Evolutionary conservation across 2,329 filamentous ascomycete genomes (phyloP).

Genomic region (Zymoseptoria passerinii): DNA sequence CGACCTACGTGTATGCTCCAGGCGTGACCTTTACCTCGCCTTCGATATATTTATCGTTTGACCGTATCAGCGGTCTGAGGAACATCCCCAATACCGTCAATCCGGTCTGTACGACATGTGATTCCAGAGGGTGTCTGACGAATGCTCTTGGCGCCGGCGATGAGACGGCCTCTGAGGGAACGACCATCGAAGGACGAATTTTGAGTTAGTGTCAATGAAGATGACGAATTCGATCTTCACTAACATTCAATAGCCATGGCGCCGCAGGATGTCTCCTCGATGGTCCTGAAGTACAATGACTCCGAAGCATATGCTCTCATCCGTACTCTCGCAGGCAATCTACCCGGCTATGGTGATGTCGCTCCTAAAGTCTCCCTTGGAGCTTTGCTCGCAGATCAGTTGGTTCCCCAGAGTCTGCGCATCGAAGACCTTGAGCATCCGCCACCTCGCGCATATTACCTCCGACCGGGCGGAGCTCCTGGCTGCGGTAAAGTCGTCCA

Average conservation of each 20-base stretch:
- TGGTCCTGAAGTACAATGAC: constrained; percentile 6
- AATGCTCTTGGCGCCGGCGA: constrained; percentile 7
- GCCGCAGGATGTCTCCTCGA: constrained; percentile 10
- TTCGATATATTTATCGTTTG: constrained; percentile 17
- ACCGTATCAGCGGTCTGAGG: constrained; percentile 10
- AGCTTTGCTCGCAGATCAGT: constrained; percentile 3
- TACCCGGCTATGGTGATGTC: constrained; percentile 6
- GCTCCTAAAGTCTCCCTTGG: not conserved
- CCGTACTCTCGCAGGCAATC: constrained; percentile 3
- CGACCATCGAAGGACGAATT: constrained; percentile 6
- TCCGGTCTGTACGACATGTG: constrained; percentile 1
- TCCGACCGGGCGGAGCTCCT: constrained; percentile 7
- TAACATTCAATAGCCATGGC: constrained; percentile 4
- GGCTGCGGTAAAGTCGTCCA: constrained; percentile 2
- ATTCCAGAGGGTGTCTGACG: constrained; percentile 2
- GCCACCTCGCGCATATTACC: constrained; percentile 10
- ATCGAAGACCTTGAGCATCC: constrained; percentile 8
- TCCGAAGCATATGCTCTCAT: constrained; percentile 7
- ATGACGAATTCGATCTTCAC: not conserved
- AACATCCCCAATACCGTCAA: not conserved
- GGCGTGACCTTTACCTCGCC: constrained; percentile 18
- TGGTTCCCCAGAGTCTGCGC: not conserved
- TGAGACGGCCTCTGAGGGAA: not conserved
- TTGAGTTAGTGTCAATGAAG: not conserved
- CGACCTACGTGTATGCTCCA: constrained; percentile 9